Evolutionary conservation across 176 grass and related monocot species (phyloP).

Genomic region (Poa annua): DNA sequence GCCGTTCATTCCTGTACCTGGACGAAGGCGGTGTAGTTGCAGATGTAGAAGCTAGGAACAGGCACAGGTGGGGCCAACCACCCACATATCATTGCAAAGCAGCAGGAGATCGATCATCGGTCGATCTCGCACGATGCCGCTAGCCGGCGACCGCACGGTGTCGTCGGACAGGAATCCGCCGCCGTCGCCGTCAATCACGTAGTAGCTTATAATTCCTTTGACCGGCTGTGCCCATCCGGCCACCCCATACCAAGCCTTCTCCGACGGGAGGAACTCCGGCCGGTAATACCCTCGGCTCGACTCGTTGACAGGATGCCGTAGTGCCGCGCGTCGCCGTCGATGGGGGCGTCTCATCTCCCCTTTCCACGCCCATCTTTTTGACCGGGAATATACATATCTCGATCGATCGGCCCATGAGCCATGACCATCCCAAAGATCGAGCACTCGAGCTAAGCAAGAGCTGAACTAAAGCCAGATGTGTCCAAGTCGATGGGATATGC

Average conservation of each 20-base stretch:
- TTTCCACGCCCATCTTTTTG: slow-evolving; percentile 60
- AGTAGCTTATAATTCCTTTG: slow-evolving; percentile 48
- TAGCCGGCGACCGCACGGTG: not conserved
- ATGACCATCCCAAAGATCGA: slow-evolving; percentile 37
- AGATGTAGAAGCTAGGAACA: not conserved
- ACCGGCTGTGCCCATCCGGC: slow-evolving; percentile 19
- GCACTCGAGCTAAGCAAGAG: slow-evolving; percentile 39
- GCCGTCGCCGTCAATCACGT: slow-evolving; percentile 30
- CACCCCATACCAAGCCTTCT: not conserved
- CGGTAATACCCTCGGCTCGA: not conserved
- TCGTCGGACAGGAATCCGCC: slow-evolving; percentile 40
- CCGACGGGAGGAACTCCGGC: slow-evolving; percentile 6
- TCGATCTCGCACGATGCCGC: not conserved
- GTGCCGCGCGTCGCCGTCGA: slow-evolving; percentile 31
- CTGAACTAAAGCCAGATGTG: not conserved
- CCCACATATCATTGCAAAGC: slow-evolving; percentile 19
- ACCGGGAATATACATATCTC: slow-evolving; percentile 55
- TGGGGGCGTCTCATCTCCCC: not conserved
- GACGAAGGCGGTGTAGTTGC: too few relatives aligned
- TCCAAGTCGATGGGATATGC: not conserved
- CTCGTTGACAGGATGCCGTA: not conserved
- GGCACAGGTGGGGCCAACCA: not conserved
- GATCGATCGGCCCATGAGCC: not conserved
- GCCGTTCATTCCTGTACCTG: too few relatives aligned
- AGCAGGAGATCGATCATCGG: not conserved